These are phyloP conservation scores for Lachancea thermotolerans DNA, from an alignment of 805 yeast genomes.

Conservation along the genomic window DNA sequence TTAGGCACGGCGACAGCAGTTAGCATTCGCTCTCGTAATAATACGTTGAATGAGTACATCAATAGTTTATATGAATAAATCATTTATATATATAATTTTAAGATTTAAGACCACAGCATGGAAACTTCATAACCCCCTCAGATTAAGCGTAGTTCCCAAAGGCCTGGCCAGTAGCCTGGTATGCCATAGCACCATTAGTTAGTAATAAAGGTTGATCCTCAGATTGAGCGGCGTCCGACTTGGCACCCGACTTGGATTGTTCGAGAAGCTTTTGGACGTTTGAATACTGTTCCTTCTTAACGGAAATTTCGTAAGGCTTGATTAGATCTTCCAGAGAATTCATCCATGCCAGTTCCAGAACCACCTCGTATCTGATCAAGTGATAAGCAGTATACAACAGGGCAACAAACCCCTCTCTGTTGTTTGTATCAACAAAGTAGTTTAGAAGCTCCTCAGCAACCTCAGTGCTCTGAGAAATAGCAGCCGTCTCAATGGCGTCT, in stretches of 20 bases:
- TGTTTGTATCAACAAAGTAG: slow-evolving; percentile 94
- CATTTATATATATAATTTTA: neutral
- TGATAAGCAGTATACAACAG: slow-evolving; percentile 81
- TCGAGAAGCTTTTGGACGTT: slow-evolving; percentile 56
- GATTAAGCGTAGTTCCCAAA: slow-evolving; percentile 49
- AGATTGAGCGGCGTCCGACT: slow-evolving; percentile 39
- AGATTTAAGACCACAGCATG: neutral
- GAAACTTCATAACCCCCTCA: slow-evolving; percentile 11
- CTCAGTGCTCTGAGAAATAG: slow-evolving; percentile 67
- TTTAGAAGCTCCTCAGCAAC: slow-evolving; percentile 83
- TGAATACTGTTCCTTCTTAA: slow-evolving; percentile 71
- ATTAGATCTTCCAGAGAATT: slow-evolving; percentile 75
- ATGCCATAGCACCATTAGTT: slow-evolving; percentile 72
- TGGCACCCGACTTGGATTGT: slow-evolving; percentile 55
- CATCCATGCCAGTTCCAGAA: slow-evolving; percentile 86
- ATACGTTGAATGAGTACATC: no score
- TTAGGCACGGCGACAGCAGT: no score
- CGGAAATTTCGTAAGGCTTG: slow-evolving; percentile 86
- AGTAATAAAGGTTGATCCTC: slow-evolving; percentile 71
- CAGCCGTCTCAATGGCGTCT: slow-evolving; percentile 89
- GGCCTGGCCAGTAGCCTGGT: slow-evolving; percentile 67
- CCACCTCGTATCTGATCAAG: slow-evolving; percentile 71
- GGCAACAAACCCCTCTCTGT: slow-evolving; percentile 91
- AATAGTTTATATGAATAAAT: neutral
- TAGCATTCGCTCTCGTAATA: no score